Evolutionary conservation across 495 filamentous ascomycete genomes (phyloP).

Genomic region (Lophiostoma macrostomum): DNA sequence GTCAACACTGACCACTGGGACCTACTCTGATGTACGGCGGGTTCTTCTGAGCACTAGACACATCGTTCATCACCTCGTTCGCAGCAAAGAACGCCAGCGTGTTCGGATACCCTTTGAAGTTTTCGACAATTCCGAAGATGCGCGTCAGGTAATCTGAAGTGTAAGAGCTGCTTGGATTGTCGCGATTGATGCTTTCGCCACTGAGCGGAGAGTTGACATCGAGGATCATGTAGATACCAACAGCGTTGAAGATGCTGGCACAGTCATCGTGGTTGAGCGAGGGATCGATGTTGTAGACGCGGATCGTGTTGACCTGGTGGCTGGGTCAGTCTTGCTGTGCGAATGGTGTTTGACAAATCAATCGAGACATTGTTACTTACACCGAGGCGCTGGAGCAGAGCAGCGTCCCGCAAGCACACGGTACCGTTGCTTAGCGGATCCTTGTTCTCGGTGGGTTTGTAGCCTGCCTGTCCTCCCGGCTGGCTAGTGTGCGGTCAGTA

Average conservation of each 20-base stretch:
- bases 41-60: constrained; percentile 49
- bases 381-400: constrained; percentile 82
- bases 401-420: constrained; percentile 84
- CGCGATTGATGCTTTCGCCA: constrained; percentile 71
- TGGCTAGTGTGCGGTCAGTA: constrained; percentile 52
- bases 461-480: constrained; percentile 82
- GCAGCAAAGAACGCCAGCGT: constrained; percentile 87
- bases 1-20: neutral
- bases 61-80: constrained; percentile 88
- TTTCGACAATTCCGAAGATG: constrained; percentile 87
- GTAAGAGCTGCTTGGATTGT: constrained; percentile 67
- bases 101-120: constrained; percentile 92
- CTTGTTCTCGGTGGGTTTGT: constrained; percentile 54
- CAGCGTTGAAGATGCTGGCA: constrained; percentile 85
- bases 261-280: constrained; percentile 82
- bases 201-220: constrained; percentile 91
- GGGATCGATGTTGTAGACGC: constrained; percentile 89
- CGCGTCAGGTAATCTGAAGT: constrained; percentile 71
- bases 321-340: neutral
- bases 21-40: constrained; percentile 60
- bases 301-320: constrained; percentile 70
- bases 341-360: neutral
- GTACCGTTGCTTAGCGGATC: constrained; percentile 76
- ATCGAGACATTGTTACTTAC: constrained; percentile 31
- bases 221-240: constrained; percentile 69